phyloP scores from a whole-genome alignment of 1,284 basidiomycete species.

The Coniferiporia weirii region DNA sequence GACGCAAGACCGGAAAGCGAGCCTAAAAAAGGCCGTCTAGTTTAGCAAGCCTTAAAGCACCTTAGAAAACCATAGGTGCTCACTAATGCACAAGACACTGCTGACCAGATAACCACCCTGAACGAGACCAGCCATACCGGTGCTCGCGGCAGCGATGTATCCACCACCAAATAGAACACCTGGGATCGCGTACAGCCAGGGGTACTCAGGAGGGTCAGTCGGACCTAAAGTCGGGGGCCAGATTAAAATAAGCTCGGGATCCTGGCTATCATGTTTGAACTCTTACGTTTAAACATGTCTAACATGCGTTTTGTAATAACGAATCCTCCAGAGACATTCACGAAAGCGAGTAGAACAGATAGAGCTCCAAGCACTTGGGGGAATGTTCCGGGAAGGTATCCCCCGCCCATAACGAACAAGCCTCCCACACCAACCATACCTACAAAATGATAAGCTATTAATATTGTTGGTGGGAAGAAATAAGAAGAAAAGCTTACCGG shows the following conservation, averaged over 20 bases:
- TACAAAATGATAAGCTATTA: conserved; percentile 19
- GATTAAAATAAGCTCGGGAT: neutral
- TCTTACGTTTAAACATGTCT: conserved; percentile 81
- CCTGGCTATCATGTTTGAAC: neutral
- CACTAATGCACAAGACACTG: conserved; percentile 77
- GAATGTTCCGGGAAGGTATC: conserved; percentile 74
- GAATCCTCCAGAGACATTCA: conserved; percentile 83
- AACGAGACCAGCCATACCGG: conserved; percentile 79
- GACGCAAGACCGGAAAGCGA: conserved; percentile 71
- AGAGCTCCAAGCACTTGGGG: conserved; percentile 73
- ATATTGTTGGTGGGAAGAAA: neutral
- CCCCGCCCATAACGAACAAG: conserved; percentile 84
- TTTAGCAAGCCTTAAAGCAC: neutral
- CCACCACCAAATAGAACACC: conserved; percentile 77
- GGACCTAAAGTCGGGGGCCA: conserved; percentile 40
- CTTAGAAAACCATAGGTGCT: conserved; percentile 16
- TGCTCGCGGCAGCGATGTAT: conserved; percentile 72
- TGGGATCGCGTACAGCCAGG: conserved; percentile 74
- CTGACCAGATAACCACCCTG: conserved; percentile 81
- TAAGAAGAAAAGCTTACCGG: conserved; percentile 37
- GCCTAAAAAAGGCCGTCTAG: conserved; percentile 33
- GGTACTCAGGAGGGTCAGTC: conserved; percentile 81
- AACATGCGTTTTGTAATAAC: conserved; percentile 84
- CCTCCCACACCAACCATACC: conserved; percentile 81
- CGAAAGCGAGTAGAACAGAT: conserved; percentile 76